These are phyloP conservation scores for Linderniella brevidens DNA, from an alignment of 257 asterid genomes.

Conservation along the genomic window DNA sequence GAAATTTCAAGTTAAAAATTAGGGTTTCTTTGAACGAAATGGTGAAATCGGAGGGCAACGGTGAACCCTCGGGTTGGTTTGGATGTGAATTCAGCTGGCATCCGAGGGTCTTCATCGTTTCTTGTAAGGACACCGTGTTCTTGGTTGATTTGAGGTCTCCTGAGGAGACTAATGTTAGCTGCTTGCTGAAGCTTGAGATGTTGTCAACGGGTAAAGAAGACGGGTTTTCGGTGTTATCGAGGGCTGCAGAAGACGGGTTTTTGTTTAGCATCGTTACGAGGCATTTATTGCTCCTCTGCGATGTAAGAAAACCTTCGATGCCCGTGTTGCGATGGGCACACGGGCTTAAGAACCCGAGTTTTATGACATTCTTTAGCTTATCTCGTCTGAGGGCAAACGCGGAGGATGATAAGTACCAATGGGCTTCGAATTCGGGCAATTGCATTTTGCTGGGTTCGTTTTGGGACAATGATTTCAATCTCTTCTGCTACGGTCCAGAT, in stretches of 20 bases:
- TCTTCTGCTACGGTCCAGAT: conserved; percentile 57
- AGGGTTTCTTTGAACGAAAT: conserved; percentile 22
- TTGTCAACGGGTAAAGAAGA: conserved; percentile 27
- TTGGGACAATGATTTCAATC: conserved; percentile 47
- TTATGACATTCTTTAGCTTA: conserved; percentile 30
- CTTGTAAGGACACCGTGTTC: conserved; percentile 28
- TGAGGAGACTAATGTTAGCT: conserved; percentile 16
- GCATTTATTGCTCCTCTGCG: conserved; percentile 41
- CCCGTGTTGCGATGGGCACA: conserved; percentile 16
- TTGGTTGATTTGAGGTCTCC: conserved; percentile 46
- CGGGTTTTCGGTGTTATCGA: conserved; percentile 38
- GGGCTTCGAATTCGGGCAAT: conserved; percentile 60
- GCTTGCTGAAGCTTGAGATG: conserved; percentile 42
- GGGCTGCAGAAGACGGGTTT: conserved; percentile 35
- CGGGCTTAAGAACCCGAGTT: conserved; percentile 34
- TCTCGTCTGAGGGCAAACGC: conserved; percentile 23
- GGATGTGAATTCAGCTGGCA: conserved; percentile 10
- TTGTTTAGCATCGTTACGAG: conserved; percentile 34
- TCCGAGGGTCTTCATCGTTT: conserved; percentile 2
- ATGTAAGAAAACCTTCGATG: conserved; percentile 27
- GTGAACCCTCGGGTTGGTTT: conserved; percentile 9
- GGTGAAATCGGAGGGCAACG: conserved; percentile 14
- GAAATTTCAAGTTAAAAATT: conserved; percentile 16
- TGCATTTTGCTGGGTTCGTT: conserved; percentile 75
- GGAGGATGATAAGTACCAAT: conserved; percentile 13